Base-by-base conservation (phyloP, 306 rosid species). In the Comarum palustre region DNA sequence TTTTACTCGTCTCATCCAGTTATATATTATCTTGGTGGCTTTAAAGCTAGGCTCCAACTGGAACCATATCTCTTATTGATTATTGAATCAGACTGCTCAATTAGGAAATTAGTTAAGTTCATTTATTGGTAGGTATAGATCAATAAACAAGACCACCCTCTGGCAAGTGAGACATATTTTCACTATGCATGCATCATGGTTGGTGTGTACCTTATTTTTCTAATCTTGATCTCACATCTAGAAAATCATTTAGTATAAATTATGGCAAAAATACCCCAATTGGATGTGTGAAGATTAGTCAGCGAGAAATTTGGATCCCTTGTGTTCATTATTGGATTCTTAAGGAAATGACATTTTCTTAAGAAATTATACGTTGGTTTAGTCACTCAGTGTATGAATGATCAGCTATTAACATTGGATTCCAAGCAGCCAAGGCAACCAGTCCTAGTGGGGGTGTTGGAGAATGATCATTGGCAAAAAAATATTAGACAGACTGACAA, bases 351-450 rank as follows among this genome's bases (percentile, higher is more conserved):
- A 17, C 17, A 67, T 46, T 24, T 71, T 41, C n/a, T 31, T 75
- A 59, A 14, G 54, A 67, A 38, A 38, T 68, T 25, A 55, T 50
- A 31, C 68, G 27, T 54, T 29, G 72, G 52, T 50, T 42, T 39
- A 34, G 8, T 51, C n/a, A n/a, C n/a, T n/a, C n/a, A n/a, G n/a
- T n/a, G 19, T 39, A 38, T 55, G 63, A 54, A 22, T 13, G 64
- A 12, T 54, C 64, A 71, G 4, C 51, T 42, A 38, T 42, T 51
- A 46, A 79, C 85, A 76, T 87, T 68, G 87, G 89, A 87, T 87
- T 74, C 87, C 80, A 69, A 71, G 59, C 60, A 66, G 73, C 66
- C 74, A 52, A 52, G 22, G 36, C 81, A 46, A 52, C 79, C 11
- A 46, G 69, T 70, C 74, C 78, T 79, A 46, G 69, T 82, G 79